Evolutionary conservation across 108 stramenopile genomes (phyloP).

Genomic region (Parmales sp.): DNA sequence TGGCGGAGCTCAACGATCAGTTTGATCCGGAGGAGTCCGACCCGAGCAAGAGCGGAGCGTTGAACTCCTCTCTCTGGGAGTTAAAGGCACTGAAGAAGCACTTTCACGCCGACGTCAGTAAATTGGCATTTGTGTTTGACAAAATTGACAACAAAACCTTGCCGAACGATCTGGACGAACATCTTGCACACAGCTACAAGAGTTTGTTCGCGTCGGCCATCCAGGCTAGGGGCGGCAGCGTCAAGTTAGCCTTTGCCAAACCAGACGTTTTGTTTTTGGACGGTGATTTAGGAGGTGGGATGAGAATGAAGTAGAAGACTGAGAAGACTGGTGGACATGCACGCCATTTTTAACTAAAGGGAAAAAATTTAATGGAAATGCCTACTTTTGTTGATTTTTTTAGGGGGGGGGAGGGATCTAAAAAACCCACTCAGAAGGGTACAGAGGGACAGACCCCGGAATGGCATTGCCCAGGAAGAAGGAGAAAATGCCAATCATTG

Average conservation of each 20-base stretch:
- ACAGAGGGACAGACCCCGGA: conserved; percentile 3
- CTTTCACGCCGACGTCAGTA: conserved; percentile 72
- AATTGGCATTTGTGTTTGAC: conserved; percentile 58
- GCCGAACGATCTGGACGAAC: conserved; percentile 64
- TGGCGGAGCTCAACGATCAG: conserved; percentile 23
- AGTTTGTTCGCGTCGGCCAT: conserved; percentile 78
- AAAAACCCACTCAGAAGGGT: background rate
- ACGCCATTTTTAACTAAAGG: no score
- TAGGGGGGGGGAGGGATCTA: no score
- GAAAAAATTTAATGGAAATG: no score
- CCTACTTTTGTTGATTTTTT: no score
- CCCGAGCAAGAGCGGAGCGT: conserved; percentile 37
- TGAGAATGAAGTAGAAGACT: no score
- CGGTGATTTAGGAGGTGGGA: no score
- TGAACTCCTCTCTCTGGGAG: conserved; percentile 88
- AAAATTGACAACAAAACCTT: conserved; percentile 51
- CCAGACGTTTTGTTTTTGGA: no score
- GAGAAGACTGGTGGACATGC: no score
- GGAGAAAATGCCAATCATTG: conserved; percentile 38
- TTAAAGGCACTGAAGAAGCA: conserved; percentile 68
- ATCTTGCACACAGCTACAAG: conserved; percentile 63
- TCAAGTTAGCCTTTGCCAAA: no score
- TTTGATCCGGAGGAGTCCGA: conserved; percentile 60
- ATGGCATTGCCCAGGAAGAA: background rate
- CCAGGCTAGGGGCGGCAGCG: no score